Base-by-base conservation (phyloP, 208 protist genomes). In the Leishmania aethiopica region DNA sequence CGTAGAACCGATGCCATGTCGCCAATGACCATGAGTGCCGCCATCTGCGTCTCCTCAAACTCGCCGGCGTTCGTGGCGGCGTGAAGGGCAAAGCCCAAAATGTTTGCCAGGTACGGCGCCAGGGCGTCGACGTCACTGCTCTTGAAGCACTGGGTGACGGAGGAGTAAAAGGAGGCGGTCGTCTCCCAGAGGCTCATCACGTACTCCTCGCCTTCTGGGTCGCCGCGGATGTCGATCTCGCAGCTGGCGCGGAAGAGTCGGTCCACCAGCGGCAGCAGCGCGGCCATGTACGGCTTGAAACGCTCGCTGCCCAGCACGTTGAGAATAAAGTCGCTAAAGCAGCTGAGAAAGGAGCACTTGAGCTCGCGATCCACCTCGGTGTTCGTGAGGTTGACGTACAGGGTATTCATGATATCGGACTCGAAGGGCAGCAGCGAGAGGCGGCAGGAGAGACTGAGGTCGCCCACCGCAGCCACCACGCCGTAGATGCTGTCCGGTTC, bases 311-410 rank as follows among this genome's bases (percentile, higher is more conserved):
- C 87, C n/a, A 95, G 89, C 40, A 99, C 94, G 75, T 98, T 96
- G 11, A 99, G 80, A 7, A 98, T 98, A 62, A 99, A 96, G 85
- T 99, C 99, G 51, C 98, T 98, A 72, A 99, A 96, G 88, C 93
- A 97, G 55, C 89, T 88, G 57, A 99, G 79, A 79, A 99, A 98
- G 32, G 87, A 88, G 79, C 97, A 97, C 90, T 99, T 99, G n/a
- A 99, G 87, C 82, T 95, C 91, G 78, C 93, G 91, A 77, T 98
- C 91, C 15, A 99, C 82, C 32, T 95, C 78, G 25, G 86, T 84
- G 83, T 93, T 94, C 42, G 84, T 51, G 32, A 98, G 86, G 79
- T 94, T 94, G 35, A 83, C 79, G 59, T 99, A 91, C 35, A 99
- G 82, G 40, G 93, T 84, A 70, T 90, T 82, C 78, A 99, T 94